Base-by-base conservation (phyloP, 1,139 yeast species). In the Neolecta irregularis region DNA sequence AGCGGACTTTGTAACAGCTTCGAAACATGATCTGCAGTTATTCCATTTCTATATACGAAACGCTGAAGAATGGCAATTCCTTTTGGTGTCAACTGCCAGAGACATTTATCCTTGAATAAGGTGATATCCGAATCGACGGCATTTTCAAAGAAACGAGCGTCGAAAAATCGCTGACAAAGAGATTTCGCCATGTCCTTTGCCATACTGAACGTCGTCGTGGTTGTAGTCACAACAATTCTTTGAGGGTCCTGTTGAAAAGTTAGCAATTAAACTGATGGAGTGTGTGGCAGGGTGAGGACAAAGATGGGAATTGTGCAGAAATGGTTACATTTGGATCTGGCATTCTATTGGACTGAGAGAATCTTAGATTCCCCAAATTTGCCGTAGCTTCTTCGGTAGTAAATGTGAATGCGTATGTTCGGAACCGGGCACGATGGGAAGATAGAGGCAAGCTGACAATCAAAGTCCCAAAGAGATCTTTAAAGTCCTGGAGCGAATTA, bases 21-120 rank as follows among this genome's bases (percentile, higher is more conserved):
- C 0, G 75, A 75, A 28, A 54, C 41, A 0, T 44, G 39, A 0
- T 52, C 44, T 9, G 54, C 52, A 30, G 57, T 60, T 39, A 75
- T 54, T 0, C 88, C 92, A 36, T 67, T 57, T 30, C 60, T 64
- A 35, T 60, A 58, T 43, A 76, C 72, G 50, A 74, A 81, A 8
- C 64, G 60, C 34, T 68, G 69, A 2, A 85, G 55, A 0, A 81
- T 52, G 0, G 83, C 73, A 3, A 81, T 69, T 1, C 96, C 98
- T 50, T 88, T 88, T 0, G 96, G 88, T 0, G 96, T 81, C 4
- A 94, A 93, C 48, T 85, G 96, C 24, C 83, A 51, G 3, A 59
- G 39, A 1, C 61, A 57, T 31, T 56, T 51, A 2, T 49, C 54
- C 38, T 65, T 64, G 2, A 73, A 63, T 32, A 50, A 57, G n/a